phyloP scores from a whole-genome alignment of 1,139 yeast species.

The Candida pseudocylindracea region DNA sequence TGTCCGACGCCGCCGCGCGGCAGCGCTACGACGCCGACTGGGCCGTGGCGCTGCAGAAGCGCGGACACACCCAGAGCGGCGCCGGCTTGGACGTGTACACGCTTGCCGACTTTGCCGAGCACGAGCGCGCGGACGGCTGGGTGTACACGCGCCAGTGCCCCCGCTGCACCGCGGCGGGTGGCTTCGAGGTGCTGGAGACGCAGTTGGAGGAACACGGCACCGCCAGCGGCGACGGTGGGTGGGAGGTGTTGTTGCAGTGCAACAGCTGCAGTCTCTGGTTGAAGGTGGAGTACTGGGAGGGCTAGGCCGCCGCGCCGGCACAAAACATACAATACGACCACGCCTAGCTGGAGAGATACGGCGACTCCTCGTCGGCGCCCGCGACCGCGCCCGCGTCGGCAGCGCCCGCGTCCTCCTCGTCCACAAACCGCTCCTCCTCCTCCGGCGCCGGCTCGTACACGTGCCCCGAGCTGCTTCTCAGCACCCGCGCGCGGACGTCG shows the following conservation, averaged over 20 bases:
- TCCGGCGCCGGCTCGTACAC: too few relatives aligned
- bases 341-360: too few relatives aligned
- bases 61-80: conserved; percentile 29
- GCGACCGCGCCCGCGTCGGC: too few relatives aligned
- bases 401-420: too few relatives aligned
- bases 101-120: conserved; percentile 31
- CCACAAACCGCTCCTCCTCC: too few relatives aligned
- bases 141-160: conserved; percentile 41
- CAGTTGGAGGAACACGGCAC: conserved; percentile 30
- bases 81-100: conserved; percentile 48
- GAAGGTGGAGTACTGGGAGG: conserved; percentile 33
- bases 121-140: conserved; percentile 6
- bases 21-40: conserved; percentile 25
- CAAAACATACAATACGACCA: too few relatives aligned
- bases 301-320: not conserved
- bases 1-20: conserved; percentile 18
- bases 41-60: conserved; percentile 13
- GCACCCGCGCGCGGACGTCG: too few relatives aligned
- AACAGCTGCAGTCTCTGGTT: conserved; percentile 70
- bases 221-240: conserved; percentile 29
- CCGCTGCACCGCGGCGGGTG: conserved; percentile 34
- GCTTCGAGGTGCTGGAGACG: conserved; percentile 35
- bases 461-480: too few relatives aligned
- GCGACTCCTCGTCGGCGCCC: too few relatives aligned
- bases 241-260: conserved; percentile 57